These are phyloP conservation scores for Epichloe sibirici DNA, from an alignment of 2,329 filamentous ascomycete genomes.

Conservation along the genomic window DNA sequence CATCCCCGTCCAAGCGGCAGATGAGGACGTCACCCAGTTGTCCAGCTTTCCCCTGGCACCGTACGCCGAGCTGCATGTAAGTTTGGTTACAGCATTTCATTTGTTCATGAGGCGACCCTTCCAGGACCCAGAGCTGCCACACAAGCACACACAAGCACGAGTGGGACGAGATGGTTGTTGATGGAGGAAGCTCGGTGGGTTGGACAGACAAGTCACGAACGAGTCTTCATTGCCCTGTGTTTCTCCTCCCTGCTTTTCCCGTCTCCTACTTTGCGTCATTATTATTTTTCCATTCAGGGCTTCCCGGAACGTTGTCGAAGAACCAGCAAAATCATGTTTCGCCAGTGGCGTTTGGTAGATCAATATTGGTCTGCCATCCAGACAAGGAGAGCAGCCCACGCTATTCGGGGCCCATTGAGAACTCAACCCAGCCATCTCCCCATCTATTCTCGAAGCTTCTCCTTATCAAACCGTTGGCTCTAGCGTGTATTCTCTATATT, in stretches of 20 bases:
- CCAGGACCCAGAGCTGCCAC: constrained; percentile 2
- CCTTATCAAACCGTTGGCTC: neutral
- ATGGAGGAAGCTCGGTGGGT: neutral
- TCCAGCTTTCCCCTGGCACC: constrained; percentile 54
- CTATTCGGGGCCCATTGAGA: neutral
- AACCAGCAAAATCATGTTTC: neutral
- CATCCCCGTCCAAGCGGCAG: constrained; percentile 52
- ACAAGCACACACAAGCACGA: neutral
- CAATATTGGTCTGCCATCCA: neutral
- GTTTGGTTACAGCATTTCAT: constrained; percentile 25
- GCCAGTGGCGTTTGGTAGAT: neutral
- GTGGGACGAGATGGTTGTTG: neutral
- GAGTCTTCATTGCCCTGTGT: neutral
- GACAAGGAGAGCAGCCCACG: neutral
- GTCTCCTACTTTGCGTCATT: neutral
- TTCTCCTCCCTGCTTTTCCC: neutral
- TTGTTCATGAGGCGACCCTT: constrained; percentile 6
- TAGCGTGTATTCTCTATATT: neutral
- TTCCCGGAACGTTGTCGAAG: neutral
- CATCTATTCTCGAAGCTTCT: neutral
- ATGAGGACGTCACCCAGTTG: constrained; percentile 60
- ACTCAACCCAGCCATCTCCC: neutral
- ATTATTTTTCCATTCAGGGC: neutral
- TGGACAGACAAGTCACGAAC: neutral
- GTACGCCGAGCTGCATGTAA: constrained; percentile 71